phyloP scores from a whole-genome alignment of 2,329 filamentous ascomycete genomes.

The Talaromyces sp. region DNA sequence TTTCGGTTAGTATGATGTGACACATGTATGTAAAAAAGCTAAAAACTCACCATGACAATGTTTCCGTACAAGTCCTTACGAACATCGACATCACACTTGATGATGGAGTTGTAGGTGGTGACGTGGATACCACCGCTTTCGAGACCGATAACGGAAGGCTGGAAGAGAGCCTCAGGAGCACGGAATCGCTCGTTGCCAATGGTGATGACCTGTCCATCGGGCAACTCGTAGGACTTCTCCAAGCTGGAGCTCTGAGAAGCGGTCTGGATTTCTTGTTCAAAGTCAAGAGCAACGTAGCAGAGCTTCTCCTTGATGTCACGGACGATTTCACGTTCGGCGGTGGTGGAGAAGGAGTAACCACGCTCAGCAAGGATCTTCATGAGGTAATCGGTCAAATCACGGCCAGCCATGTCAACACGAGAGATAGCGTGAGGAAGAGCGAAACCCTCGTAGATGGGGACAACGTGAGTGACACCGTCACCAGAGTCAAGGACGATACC shows the following conservation, averaged over 20 bases:
- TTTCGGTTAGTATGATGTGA: constrained; percentile 18
- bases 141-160: constrained; percentile 95
- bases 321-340: constrained; percentile 99
- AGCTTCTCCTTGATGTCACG: constrained; percentile 99
- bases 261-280: constrained; percentile 99
- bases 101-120: constrained; percentile 99
- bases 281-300: constrained; percentile 99
- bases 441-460: constrained; percentile 99
- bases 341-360: constrained; percentile 99
- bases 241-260: constrained; percentile 97
- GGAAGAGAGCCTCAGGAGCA: constrained; percentile 98
- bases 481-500: constrained; percentile 99
- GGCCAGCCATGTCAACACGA: constrained; percentile 99
- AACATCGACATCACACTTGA: constrained; percentile 99
- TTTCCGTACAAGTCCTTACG: constrained; percentile 99
- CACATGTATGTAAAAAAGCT: background rate
- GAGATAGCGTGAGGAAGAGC: constrained; percentile 99
- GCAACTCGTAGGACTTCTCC: constrained; percentile 99
- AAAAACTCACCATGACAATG: constrained; percentile 92
- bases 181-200: constrained; percentile 99
- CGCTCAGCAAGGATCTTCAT: constrained; percentile 99
- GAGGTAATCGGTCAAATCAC: constrained; percentile 99
- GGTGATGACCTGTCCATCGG: constrained; percentile 98
- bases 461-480: constrained; percentile 99
- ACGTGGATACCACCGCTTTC: constrained; percentile 99